Percentiles rank a stretch among this genome's conserved stretches.
These are phyloP conservation scores for Tricladium varicosporioides DNA, from an alignment of 2,329 filamentous ascomycete genomes.

Conservation along the genomic window DNA sequence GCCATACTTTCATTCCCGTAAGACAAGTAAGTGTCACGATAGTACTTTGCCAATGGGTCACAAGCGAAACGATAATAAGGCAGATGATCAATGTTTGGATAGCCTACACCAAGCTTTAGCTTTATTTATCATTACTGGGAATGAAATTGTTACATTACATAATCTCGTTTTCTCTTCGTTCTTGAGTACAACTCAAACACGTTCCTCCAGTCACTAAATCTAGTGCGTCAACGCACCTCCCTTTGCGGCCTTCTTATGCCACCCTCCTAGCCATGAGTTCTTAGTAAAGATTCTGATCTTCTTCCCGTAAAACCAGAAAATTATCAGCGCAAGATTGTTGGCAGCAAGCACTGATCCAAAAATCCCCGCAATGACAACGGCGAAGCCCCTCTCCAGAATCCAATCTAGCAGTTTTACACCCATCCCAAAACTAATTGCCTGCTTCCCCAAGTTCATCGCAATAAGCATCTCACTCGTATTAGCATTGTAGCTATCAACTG, in stretches of 20 bases:
- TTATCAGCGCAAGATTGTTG: slow-evolving; percentile 47
- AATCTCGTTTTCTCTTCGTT: too few species aligned
- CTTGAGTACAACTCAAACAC: too few species aligned
- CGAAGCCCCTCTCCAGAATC: slow-evolving; percentile 48
- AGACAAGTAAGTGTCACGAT: too few species aligned
- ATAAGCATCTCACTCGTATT: slow-evolving; percentile 64
- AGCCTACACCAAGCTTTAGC: too few species aligned
- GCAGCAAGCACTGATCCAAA: slow-evolving; percentile 47
- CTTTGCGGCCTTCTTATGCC: slow-evolving; percentile 40
- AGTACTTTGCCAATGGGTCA: too few species aligned
- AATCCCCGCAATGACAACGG: slow-evolving; percentile 49
- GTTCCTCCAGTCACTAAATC: background rate
- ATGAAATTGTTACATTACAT: too few species aligned
- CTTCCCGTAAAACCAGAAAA: slow-evolving; percentile 52
- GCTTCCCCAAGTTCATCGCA: slow-evolving; percentile 56
- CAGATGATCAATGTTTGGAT: too few species aligned
- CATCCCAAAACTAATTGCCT: slow-evolving; percentile 54
- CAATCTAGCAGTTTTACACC: slow-evolving; percentile 50
- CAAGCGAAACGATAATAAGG: too few species aligned
- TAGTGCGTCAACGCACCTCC: slow-evolving; percentile 5
- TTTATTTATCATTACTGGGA: too few species aligned
- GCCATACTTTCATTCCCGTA: too few species aligned
- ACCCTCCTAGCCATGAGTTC: slow-evolving; percentile 45
- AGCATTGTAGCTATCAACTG: slow-evolving; percentile 56
- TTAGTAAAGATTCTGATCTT: slow-evolving; percentile 45